Base-by-base conservation (phyloP, 306 rosid species). In the Argentina anserina region DNA sequence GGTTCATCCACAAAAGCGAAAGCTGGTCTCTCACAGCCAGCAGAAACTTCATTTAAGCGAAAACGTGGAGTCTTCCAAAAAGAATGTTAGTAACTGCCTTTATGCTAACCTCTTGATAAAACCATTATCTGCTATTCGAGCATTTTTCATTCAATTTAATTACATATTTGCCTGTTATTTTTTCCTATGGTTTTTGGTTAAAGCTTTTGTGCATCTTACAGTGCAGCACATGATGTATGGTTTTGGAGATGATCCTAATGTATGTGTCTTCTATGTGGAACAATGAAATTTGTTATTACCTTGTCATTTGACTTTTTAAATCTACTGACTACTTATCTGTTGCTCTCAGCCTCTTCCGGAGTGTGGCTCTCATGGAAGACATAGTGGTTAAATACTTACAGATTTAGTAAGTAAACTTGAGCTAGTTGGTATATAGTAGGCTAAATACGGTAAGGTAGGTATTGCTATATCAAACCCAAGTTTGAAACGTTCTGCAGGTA, bases 141-240 rank as follows among this genome's bases (percentile, higher is more conserved):
- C 46, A 17, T 70, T 29, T 20, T 21, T 36, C 13, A 0, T 50
- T 69, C 47, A 4, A 8, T 33, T 29, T 9, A 59, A 13, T 59
- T 59, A 28, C 37, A 33, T 45, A 50, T 3, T 47, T 34, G 74
- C 29, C 79, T 39, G 12, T 67, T 33, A 52, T 33, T 46, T 61
- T 7, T 70, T 52, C 20, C 37, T 75, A 59, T 59, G 40, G 65
- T 15, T 7, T 29, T 58, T 58, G 34, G 20, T 58, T 58, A 29
- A 12, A 11, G 28, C 41, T 18, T 12, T 52, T 77, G 3, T 41
- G 52, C 6, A 70, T 69, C 41, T 25, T 71, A 7, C 40, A 93
- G 97, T 93, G 90, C 94, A 93, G 86, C 98, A 93, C 74, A 91
- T 93, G 97, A 93, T 93, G 97, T 93, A 89, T 80, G 98, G 98